phyloP scores from a whole-genome alignment of 495 filamentous ascomycete species.

The Neurospora hispaniola region DNA sequence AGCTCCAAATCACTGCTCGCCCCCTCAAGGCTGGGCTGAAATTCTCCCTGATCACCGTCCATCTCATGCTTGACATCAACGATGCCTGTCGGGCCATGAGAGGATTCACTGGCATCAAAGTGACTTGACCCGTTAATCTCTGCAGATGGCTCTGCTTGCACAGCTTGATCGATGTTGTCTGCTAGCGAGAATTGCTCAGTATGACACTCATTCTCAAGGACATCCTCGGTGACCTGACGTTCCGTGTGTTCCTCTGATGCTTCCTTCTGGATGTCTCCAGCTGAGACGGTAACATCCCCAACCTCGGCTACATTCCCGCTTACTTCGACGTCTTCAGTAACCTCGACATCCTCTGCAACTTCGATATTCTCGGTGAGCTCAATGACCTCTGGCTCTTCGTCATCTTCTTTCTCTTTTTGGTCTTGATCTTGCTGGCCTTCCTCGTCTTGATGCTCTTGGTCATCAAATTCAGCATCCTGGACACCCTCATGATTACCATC shows the following conservation, averaged over 20 bases:
- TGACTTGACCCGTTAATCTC: neutral
- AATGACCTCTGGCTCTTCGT: neutral
- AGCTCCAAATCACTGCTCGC: neutral
- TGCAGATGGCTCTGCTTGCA: neutral
- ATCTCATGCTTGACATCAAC: neutral
- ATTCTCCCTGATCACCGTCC: neutral
- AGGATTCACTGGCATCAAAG: neutral
- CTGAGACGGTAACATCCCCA: neutral
- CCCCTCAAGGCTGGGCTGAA: neutral
- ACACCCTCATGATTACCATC: constrained; percentile 16
- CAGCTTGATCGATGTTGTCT: neutral
- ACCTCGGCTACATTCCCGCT: neutral
- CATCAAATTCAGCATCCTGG: constrained; percentile 10
- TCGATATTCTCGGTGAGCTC: constrained; percentile 18
- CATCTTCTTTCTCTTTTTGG: constrained; percentile 35
- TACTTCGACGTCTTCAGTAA: constrained; percentile 4
- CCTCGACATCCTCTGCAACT: constrained; percentile 8
- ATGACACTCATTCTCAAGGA: neutral
- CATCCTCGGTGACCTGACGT: neutral
- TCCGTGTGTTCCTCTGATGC: neutral
- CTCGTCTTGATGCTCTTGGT: neutral
- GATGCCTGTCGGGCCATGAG: neutral
- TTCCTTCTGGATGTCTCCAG: neutral
- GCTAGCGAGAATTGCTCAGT: neutral
- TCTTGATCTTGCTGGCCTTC: neutral